Evolutionary conservation across 306 rosid species (phyloP).

Genomic region (Begonia loranthoides): DNA sequence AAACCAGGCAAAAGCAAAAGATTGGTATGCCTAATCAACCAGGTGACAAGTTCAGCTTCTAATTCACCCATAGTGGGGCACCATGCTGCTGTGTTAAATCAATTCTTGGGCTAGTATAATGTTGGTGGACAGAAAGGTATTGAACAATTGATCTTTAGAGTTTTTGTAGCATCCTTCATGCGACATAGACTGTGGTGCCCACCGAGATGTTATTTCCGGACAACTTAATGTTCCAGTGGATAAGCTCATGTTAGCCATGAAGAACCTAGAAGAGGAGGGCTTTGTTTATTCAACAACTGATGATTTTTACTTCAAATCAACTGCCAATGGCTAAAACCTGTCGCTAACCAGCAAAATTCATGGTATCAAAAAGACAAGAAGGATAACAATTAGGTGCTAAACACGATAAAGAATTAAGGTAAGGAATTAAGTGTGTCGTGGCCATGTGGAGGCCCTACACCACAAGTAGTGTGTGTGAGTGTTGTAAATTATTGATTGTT

Average conservation of each 20-base stretch:
- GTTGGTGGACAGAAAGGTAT: slow-evolving; percentile 35
- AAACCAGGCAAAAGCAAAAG: slow-evolving; percentile 40
- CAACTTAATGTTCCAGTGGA: slow-evolving; percentile 41
- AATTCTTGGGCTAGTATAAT: slow-evolving; percentile 39
- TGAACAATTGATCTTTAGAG: slow-evolving; percentile 45
- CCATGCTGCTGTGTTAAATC: slow-evolving; percentile 27
- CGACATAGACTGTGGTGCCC: slow-evolving; percentile 40
- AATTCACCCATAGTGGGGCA: slow-evolving; percentile 25
- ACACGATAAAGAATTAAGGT: no score
- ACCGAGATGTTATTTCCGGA: slow-evolving; percentile 30
- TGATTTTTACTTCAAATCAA: slow-evolving; percentile 43
- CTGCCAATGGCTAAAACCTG: slow-evolving; percentile 39
- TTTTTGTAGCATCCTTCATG: slow-evolving; percentile 39
- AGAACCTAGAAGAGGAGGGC: slow-evolving; percentile 37
- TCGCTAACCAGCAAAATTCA: not conserved
- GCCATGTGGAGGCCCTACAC: no score
- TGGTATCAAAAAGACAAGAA: no score
- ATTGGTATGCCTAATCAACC: slow-evolving; percentile 39
- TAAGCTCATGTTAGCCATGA: slow-evolving; percentile 47
- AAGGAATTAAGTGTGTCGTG: no score
- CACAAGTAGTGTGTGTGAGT: no score
- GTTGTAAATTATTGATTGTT: no score
- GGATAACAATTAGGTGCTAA: no score
- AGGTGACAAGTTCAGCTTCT: slow-evolving; percentile 19
- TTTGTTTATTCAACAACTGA: slow-evolving; percentile 34